Conservation (phyloP, 305 asterid genomes). For the Salvia sclarea region DNA sequence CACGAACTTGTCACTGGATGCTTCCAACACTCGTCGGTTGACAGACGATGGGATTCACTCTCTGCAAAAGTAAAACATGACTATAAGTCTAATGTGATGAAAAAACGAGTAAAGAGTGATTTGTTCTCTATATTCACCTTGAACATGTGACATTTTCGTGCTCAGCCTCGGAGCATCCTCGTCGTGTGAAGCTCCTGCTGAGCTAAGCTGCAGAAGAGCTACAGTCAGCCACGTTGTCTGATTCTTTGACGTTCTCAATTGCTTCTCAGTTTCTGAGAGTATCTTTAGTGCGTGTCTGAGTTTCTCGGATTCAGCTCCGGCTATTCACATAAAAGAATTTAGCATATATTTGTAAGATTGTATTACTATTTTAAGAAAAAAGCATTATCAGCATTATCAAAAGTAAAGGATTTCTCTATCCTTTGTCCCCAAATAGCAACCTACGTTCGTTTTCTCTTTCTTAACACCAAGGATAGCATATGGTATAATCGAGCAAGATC, state of each 20-base stretch:
- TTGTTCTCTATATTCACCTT: no score
- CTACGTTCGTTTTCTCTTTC: no score
- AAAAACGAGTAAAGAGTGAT: no score
- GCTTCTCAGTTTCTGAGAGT: slow-evolving; percentile 82
- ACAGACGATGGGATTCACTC: slow-evolving; percentile 62
- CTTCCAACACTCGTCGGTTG: slow-evolving; percentile 70
- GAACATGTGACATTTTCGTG: slow-evolving; percentile 7
- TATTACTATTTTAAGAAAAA: no score
- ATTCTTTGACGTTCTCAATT: slow-evolving; percentile 66
- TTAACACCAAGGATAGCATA: no score
- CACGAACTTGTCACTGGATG: no score
- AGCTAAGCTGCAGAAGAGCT: slow-evolving; percentile 80
- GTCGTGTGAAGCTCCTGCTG: slow-evolving; percentile 45
- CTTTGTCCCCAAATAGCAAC: no score
- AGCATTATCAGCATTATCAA: no score
- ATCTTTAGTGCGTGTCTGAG: slow-evolving; percentile 71
- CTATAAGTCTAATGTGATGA: no score
- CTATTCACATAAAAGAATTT: slow-evolving; percentile 35
- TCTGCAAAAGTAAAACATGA: slow-evolving; percentile 42
- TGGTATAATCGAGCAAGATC: no score
- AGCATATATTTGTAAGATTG: no score
- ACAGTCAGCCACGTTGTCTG: slow-evolving; percentile 91
- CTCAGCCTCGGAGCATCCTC: slow-evolving; percentile 50
- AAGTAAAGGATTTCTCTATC: no score
- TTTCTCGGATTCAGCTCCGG: slow-evolving; percentile 69